Conservation (phyloP, 345 rosid genomes). For the Lepidium aucheri region DNA sequence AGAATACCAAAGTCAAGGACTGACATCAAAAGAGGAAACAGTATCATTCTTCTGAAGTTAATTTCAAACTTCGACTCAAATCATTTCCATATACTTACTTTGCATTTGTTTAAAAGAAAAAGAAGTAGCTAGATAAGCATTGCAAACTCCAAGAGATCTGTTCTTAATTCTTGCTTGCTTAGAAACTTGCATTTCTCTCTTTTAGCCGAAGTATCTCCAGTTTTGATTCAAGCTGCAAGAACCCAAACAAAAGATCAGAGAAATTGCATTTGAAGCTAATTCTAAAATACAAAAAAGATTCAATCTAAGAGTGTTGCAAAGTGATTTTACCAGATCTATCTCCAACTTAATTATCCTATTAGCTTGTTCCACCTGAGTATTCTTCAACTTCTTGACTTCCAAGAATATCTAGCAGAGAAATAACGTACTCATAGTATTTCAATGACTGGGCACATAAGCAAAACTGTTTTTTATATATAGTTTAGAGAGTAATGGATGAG, state of each 20-base stretch:
- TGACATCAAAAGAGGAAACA: neutral
- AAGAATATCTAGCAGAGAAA: slow-evolving; percentile 26
- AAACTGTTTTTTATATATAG: neutral
- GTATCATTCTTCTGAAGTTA: no score
- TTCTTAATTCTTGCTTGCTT: neutral
- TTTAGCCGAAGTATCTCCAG: slow-evolving; percentile 35
- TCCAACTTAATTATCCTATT: slow-evolving; percentile 32
- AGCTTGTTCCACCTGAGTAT: slow-evolving; percentile 32
- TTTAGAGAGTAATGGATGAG: neutral
- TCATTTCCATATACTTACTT: neutral
- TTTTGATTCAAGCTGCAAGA: slow-evolving; percentile 39
- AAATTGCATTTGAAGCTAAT: neutral
- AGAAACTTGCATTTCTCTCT: slow-evolving; percentile 7
- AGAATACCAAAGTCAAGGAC: neutral
- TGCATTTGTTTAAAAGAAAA: neutral
- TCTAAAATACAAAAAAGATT: neutral
- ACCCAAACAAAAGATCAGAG: neutral
- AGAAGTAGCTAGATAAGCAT: neutral
- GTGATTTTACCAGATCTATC: slow-evolving; percentile 41
- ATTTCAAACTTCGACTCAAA: no score
- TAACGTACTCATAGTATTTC: neutral
- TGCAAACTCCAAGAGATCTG: neutral
- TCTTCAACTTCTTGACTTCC: slow-evolving; percentile 37
- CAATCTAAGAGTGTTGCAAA: neutral
- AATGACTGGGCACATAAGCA: neutral